Evolutionary conservation across 345 rosid genomes (phyloP).

Genomic region (Hibiscus trionum): DNA sequence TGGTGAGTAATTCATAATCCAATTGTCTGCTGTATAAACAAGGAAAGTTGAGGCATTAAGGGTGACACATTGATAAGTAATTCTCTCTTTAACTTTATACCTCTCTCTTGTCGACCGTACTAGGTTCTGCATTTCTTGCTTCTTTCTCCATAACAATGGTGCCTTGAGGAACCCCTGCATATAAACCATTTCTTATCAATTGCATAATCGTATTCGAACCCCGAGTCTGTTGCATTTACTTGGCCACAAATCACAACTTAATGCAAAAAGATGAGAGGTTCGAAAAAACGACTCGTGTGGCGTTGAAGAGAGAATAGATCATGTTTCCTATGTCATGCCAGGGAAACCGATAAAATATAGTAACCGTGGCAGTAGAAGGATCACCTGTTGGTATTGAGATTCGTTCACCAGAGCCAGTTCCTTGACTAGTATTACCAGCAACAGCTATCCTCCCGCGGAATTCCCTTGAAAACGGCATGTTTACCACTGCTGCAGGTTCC

Average conservation of each 20-base stretch:
- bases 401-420: slow-evolving; percentile 32
- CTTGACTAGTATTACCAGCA: slow-evolving; percentile 21
- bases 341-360: not conserved
- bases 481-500: slow-evolving; percentile 28
- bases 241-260: not conserved
- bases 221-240: not conserved
- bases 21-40: too few relatives aligned
- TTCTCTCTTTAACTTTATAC: too few relatives aligned
- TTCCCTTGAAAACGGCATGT: slow-evolving; percentile 28
- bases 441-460: slow-evolving; percentile 32
- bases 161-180: too few relatives aligned
- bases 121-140: too few relatives aligned
- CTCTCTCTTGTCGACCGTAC: too few relatives aligned
- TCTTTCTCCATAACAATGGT: too few relatives aligned
- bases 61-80: too few relatives aligned
- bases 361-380: not conserved
- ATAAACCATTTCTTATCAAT: too few relatives aligned
- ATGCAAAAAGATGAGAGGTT: not conserved
- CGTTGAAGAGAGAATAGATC: not conserved
- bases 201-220: too few relatives aligned
- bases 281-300: not conserved
- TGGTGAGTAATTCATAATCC: not conserved
- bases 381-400: slow-evolving; percentile 45
- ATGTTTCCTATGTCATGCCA: not conserved
- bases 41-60: too few relatives aligned